Evolutionary conservation across 805 yeast genomes (phyloP).

Genomic region (Metschnikowia chrysomelidarum): DNA sequence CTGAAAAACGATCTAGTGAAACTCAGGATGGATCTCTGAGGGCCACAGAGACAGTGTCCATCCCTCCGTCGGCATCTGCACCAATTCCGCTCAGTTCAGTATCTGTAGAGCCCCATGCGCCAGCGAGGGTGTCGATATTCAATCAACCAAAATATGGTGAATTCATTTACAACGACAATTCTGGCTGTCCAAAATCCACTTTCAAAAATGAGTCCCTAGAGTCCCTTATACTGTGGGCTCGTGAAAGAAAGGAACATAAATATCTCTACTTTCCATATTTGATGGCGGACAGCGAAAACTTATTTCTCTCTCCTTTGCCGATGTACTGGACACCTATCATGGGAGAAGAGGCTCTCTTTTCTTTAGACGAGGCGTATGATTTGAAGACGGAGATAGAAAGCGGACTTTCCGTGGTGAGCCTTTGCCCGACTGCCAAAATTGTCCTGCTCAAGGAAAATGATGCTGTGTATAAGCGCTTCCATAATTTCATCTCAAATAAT

Average conservation of each 20-base stretch:
- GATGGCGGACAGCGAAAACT: constrained; percentile 22
- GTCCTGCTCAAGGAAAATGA: neutral
- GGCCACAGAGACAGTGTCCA: no score
- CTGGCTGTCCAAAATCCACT: constrained; percentile 1
- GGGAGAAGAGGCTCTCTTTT: constrained; percentile 23
- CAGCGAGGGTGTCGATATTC: constrained; percentile 9
- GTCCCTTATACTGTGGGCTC: constrained; percentile 15
- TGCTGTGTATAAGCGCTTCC: constrained; percentile 21
- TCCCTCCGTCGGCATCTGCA: no score
- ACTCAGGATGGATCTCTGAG: no score
- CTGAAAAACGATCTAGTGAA: neutral
- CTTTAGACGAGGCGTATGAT: constrained; percentile 24
- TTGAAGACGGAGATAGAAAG: constrained; percentile 24
- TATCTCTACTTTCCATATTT: constrained; percentile 28
- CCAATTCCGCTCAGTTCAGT: constrained; percentile 5
- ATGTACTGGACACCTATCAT: constrained; percentile 41
- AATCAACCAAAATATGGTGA: constrained; percentile 16
- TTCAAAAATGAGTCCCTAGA: constrained; percentile 10
- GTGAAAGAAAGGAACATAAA: constrained; percentile 19
- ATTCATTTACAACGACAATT: constrained; percentile 8
- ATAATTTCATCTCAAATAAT: constrained; percentile 39
- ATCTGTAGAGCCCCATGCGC: constrained; percentile 6
- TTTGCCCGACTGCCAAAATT: constrained; percentile 16
- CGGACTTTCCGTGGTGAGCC: constrained; percentile 32
- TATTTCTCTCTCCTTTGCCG: constrained; percentile 34